Evolutionary conservation across 2,329 filamentous ascomycete species (phyloP).

Genomic region (Hypocreales sp.): DNA sequence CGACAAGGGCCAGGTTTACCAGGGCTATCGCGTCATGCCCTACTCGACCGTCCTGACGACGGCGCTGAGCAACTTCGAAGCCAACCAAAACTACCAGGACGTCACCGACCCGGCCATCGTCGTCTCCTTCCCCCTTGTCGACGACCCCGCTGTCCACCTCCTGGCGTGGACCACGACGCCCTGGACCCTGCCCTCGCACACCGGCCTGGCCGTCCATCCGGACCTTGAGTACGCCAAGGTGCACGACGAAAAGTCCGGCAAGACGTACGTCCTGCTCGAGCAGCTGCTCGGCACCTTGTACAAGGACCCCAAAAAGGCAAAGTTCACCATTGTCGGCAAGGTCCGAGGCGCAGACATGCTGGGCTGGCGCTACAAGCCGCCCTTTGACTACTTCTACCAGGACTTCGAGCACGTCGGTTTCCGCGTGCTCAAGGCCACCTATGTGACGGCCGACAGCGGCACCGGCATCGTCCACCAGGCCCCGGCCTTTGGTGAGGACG

Average conservation of each 20-base stretch:
- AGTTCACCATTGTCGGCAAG: constrained; percentile 69
- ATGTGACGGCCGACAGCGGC: constrained; percentile 82
- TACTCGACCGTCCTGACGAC: constrained; percentile 87
- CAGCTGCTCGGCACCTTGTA: constrained; percentile 69
- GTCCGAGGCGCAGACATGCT: constrained; percentile 73
- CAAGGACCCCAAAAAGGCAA: constrained; percentile 91
- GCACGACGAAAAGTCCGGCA: constrained; percentile 64
- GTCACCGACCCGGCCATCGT: constrained; percentile 83
- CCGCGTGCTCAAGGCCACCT: constrained; percentile 65
- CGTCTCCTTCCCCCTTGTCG: constrained; percentile 69
- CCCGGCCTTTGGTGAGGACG: constrained; percentile 88
- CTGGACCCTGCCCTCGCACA: constrained; percentile 70
- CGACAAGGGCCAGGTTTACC: constrained; percentile 80
- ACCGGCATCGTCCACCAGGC: constrained; percentile 89
- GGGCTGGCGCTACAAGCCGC: constrained; percentile 76
- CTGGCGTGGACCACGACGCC: constrained; percentile 86
- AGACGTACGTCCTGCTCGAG: constrained; percentile 75
- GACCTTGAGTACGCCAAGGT: constrained; percentile 83
- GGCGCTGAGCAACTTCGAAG: constrained; percentile 82
- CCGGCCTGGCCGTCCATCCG: constrained; percentile 62
- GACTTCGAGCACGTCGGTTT: constrained; percentile 78
- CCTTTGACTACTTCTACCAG: constrained; percentile 82
- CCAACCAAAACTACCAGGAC: constrained; percentile 88
- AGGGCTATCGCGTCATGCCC: constrained; percentile 84
- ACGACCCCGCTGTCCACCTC: constrained; percentile 59